Evolutionary conservation across 2,329 filamentous ascomycete genomes (phyloP).

Genomic region (Talaromyces sp.): DNA sequence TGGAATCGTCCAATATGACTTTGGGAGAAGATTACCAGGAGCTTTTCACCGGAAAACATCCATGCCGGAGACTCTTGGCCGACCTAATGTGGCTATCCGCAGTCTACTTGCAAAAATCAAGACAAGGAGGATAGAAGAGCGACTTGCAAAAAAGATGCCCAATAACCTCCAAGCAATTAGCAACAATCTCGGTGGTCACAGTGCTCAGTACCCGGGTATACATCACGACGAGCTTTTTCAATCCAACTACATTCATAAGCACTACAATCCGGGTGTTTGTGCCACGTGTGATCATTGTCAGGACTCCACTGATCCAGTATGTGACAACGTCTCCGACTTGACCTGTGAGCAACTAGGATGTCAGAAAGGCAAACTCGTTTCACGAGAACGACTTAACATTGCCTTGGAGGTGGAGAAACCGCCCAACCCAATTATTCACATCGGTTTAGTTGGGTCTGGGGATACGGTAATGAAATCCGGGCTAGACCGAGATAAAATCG

Average conservation of each 20-base stretch:
- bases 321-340: conserved; percentile 11
- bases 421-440: conserved; percentile 25
- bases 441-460: conserved; percentile 38
- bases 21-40: conserved; percentile 23
- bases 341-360: conserved; percentile 15
- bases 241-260: conserved; percentile 21
- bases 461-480: conserved; percentile 41
- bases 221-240: conserved; percentile 19
- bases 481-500: conserved; percentile 31
- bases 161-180: background rate
- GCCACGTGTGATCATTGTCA: conserved; percentile 4
- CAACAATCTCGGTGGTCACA: background rate
- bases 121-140: background rate
- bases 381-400: conserved; percentile 9
- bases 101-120: background rate
- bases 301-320: background rate
- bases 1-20: conserved; percentile 24
- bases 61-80: background rate
- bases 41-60: background rate
- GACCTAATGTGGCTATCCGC: background rate
- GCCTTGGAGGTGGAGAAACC: background rate
- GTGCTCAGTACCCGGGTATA: conserved; percentile 16
- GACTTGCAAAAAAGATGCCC: background rate
- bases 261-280: conserved; percentile 14
- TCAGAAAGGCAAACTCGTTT: conserved; percentile 14